Evolutionary conservation across 202 grass and related monocot species (phyloP), one percentile per base, ranked within the genome.

Genomic region (Eragrostis tef): DNA sequence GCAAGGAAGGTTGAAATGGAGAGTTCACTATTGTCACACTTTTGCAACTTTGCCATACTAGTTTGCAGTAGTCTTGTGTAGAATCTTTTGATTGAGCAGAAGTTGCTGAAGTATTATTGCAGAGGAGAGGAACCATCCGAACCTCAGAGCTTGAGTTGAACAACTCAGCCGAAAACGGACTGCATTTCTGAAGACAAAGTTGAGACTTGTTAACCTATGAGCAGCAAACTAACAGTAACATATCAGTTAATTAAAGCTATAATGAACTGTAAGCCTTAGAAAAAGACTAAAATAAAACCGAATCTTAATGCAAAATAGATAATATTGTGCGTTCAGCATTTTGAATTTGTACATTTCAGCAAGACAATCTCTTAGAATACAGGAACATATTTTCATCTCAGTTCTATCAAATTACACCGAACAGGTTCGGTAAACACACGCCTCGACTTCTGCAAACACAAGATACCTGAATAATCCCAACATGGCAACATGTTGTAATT

Each of bases 41-140:
- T 70, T 92, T 90, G 91, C 94, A 97, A 20, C 84, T 74, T 68
- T 93, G 79, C 90, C 93, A 97, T 25, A 97, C 86, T 27, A 72
- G 47, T 20, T 77, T 78, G 43, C 94, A 97, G 82, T 89, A 97
- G 48, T 83, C 81, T 46, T 75, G 72, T 16, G 89, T 83, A 51
- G 91, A 71, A 53, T 94, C 91, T 81, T 90, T 92, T 20, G 94
- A 90, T 52, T 81, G 83, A 21, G 66, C 24, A 26, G 87, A 87
- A 62, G 70, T 86, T 73, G 51, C 12, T 62, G 76, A 81, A 60
- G 74, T 89, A 44, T 80, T 79, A 67, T 97, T 97, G 89, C 94
- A 97, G 9, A 97, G 57, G 53, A 82, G 27, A n/a, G 94, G 94
- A 79, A 97, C 81, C 71, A 67, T 81, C 21, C 15, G 77, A 59